Base-by-base conservation (phyloP, 805 yeast species). In the Metschnikowia amazonensis region DNA sequence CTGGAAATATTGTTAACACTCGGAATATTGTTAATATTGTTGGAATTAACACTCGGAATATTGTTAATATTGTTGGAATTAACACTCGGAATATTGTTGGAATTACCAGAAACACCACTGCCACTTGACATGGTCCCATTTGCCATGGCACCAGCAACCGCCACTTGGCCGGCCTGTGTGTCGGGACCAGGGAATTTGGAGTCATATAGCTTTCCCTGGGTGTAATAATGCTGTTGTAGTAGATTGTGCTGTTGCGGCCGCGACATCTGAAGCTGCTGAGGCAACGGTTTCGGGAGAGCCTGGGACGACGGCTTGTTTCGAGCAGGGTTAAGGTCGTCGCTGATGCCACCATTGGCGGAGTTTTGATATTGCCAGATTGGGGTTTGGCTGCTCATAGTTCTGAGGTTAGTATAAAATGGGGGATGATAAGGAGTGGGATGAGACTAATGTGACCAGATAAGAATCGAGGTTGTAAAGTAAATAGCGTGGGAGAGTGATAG, bases 341-440 rank as follows among this genome's bases (percentile, higher is more conserved):
- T 21, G n/a, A n/a, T n/a, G 27, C 25, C 17, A 24, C 11, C 36
- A 6, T 10, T 20, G 20, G 42, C 36, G 18, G 35, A 10, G 21
- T 13, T 23, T 20, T 24, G 42, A n/a, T 30, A 30, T 21, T 29
- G 42, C 42, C 36, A 39, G 27, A 38, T 18, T n/a, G 36, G 42
- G 42, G 21, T 39, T 39, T 39, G 42, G 42, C 42, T 29, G 35
- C 42, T 39, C 42, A 39, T 39, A 23, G 36, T 39, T 39, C 42
- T 39, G 36, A 6, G n/a, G 42, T 39, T 39, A 39, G 42, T 39
- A 39, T 34, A 3, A 5, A 6, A 21, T 21, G 24, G 24, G 24
- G 6, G n/a, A n/a, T n/a, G n/a, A n/a, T n/a, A 21, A 21, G 24
- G 24, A 21, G 6, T 4, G 24, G 6, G 24, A 21, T 21, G 24